Evolutionary conservation across 2,329 filamentous ascomycete genomes (phyloP), one percentile per base, ranked within the genome.

Genomic region (Talaromyces sp.): DNA sequence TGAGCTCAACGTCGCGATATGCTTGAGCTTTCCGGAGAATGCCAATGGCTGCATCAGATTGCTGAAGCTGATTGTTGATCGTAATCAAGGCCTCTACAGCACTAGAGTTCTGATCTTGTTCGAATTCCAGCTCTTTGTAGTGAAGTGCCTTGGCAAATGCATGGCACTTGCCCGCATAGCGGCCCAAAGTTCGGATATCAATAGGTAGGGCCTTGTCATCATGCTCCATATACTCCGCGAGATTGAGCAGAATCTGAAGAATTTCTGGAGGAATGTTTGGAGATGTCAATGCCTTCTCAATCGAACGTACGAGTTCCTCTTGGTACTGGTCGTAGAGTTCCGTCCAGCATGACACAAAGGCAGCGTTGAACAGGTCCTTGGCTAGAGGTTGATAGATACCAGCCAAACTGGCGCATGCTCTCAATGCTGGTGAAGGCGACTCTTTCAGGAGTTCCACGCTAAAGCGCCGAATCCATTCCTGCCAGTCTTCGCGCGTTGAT

Each of bases 181-280:
- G 90, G 37, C 96, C 96, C 11, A 99, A 85, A 10, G 95, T 93
- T 58, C 95, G 85, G 68, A 99, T 97, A 74, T 99, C 96, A 68
- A 99, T 99, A 1, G 95, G 95, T 61, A 99, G 82, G 14, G 96
- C 94, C 77, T 99, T 99, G 76, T 99, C 95, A 72, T 99, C 96
- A 73, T 99, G 95, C 75, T 99, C 95, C 95, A 99, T 99, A 77
- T 99, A 99, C 75, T 99, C 95, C 24, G 95, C 95, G 60, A 99
- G 84, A 73, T 99, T 99, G 58, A 99, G 87, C 33, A 99, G 83
- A 59, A 97, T 90, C 67, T 97, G 94, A 9, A 99, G 83, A 69
- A 99, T 90, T 76, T 99, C 96, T 0, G 96, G 95, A 0, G 95
- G 94, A 13, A 99, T 96, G 71, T 97, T 94, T 61, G 94, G 90